These are phyloP conservation scores for Arxiozyma bovina DNA, from an alignment of 1,139 yeast species.

Conservation along the genomic window DNA sequence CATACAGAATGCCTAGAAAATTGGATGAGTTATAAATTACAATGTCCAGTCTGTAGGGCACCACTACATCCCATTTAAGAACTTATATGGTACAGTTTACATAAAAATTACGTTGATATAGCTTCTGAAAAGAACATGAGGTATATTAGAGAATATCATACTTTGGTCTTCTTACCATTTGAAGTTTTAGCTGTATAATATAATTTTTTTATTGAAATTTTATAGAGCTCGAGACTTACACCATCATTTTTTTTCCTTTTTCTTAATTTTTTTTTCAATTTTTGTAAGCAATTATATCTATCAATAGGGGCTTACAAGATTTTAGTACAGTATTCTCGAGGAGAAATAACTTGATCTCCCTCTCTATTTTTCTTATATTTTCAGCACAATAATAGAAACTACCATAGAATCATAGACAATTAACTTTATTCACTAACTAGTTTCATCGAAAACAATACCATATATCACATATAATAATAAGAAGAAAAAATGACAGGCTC, in stretches of 20 bases:
- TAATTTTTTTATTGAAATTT: too few species aligned
- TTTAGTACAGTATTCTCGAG: neutral
- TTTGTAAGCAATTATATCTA: neutral
- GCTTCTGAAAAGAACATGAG: neutral
- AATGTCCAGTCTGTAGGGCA: conserved; percentile 88
- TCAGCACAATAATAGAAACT: too few species aligned
- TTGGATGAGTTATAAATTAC: conserved; percentile 90
- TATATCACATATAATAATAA: neutral
- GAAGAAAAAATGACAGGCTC: conserved; percentile 5
- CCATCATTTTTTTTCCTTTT: too few species aligned
- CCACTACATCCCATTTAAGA: conserved; percentile 63
- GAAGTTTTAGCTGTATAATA: neutral
- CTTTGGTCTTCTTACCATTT: neutral
- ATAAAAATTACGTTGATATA: too few species aligned
- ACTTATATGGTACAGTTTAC: neutral
- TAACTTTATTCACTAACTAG: neutral
- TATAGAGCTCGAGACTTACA: too few species aligned
- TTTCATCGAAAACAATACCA: neutral
- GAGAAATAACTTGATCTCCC: neutral
- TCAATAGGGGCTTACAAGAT: neutral
- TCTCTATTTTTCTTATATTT: too few species aligned
- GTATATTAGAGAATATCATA: too few species aligned
- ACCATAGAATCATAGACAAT: neutral
- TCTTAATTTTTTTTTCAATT: neutral
- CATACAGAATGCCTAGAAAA: conserved; percentile 78